Evolutionary conservation across 1,284 basidiomycete genomes (phyloP), one percentile per base, ranked within the genome.

Genomic region (Cryptococcus sp.): DNA sequence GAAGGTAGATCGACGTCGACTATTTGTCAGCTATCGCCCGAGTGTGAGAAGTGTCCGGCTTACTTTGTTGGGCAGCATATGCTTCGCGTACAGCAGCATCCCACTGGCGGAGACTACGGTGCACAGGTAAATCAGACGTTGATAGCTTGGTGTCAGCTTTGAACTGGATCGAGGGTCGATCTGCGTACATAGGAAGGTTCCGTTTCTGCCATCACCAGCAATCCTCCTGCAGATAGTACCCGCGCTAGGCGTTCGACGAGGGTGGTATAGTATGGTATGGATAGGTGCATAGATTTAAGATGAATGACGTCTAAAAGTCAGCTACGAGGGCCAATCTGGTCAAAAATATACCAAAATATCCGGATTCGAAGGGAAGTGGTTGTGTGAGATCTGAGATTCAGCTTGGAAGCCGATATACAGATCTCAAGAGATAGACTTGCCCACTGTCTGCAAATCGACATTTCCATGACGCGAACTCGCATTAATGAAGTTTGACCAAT

Each of bases 241-340:
- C 62, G 45, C 1, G 71, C 66, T 2, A 74, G 61, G 18, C 67
- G 53, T 45, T 66, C 60, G 24, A 74, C 42, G 13, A 75, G 48
- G 4, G 48, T 28, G 13, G 56, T 37, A 50, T 74, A 75, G 32
- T 61, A 50, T 18, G 64, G 62, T 18, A 70, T 55, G 4, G 63
- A 59, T 44, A 67, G 61, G 7, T 66, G 46, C 28, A 73, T 51
- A 18, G 58, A 55, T 50, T 69, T 66, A 52, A 74, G 66, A 48
- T 75, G 73, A 40, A 75, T 70, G 46, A 74, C 46, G 51, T 75
- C 73, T 74, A 53, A 5, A 4, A 39, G 5, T n/a, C 10, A 7
- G 16, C 47, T n/a, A 47, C 42, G 7, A 11, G 10, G 16, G 11
- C 18, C 4, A 37, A 3, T 22, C 21, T 16, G 13, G 7, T 5